Evolutionary conservation across 2,329 filamentous ascomycete species (phyloP).

Genomic region (Trichoderma guizhouense): DNA sequence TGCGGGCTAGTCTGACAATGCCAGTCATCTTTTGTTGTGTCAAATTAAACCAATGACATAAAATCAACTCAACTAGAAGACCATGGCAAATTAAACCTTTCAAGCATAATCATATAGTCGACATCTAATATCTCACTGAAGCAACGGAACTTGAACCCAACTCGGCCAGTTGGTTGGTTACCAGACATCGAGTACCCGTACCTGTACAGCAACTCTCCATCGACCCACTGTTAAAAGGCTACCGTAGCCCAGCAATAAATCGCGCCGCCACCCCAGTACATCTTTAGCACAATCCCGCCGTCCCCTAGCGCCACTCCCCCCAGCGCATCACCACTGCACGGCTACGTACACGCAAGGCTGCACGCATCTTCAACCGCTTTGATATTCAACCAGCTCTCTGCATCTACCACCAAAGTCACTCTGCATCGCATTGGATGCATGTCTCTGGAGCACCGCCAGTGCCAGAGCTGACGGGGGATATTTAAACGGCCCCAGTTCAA

Average conservation of each 20-base stretch:
- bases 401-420: not conserved
- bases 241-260: not conserved
- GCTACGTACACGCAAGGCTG: slow-evolving; percentile 12
- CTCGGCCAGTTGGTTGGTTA: too few relatives aligned
- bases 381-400: not conserved
- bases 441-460: not conserved
- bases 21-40: not conserved
- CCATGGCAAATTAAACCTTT: too few relatives aligned
- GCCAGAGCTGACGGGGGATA: not conserved
- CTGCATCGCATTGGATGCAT: not conserved
- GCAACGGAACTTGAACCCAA: too few relatives aligned
- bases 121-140: not conserved
- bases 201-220: not conserved
- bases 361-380: not conserved
- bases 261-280: not conserved
- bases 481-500: not conserved
- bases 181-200: not conserved
- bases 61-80: not conserved
- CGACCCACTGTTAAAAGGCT: not conserved
- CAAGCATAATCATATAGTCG: not conserved
- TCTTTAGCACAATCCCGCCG: not conserved
- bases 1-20: not conserved
- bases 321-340: slow-evolving; percentile 11
- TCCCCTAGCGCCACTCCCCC: not conserved
- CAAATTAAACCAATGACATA: not conserved